Evolutionary conservation across 495 filamentous ascomycete species (phyloP), one percentile per base, ranked within the genome.

Genomic region (Penicillium nucicola): DNA sequence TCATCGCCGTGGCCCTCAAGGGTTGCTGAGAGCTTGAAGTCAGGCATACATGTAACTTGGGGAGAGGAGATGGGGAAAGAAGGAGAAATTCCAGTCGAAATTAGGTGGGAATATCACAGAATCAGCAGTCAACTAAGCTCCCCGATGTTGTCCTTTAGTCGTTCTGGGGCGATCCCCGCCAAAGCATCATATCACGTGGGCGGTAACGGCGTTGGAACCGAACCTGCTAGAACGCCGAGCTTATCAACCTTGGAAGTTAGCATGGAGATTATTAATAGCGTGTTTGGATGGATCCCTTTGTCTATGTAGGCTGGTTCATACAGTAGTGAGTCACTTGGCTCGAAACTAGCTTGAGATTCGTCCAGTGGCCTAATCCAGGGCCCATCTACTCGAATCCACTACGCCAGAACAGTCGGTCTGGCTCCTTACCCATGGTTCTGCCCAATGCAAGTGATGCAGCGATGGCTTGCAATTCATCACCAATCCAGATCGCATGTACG

Each of bases 1-100:
- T 95, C 90, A 65, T 87, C 84, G 60, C 87, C 81, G 57, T 95
- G 90, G 61, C 83, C 89, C 61, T 82, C 77, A 39, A 95, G 76
- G 65, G 86, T 81, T 58, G 90, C 87, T 48, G 90, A 88, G 57
- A 95, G 83, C 77, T 88, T 92, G 78, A 84, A 95, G 62, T 81
- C 72, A 66, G 68, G 69, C 76, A 83, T 84, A 62, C 73, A 76
- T 62, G 67, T 61, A 65, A 58, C 45, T 38, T 30, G 22, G 13
- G 37, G 20, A 11, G 22, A 30, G 44, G 20, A 31, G 17, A 47
- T 17, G 39, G 32, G 19, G 28, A 53, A 45, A 23, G 19, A 22
- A 43, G 17, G 17, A 35, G 45, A 47, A 23, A 13, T 15, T 12
- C 34, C 25, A 44, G 33, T 47, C 33, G 43, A 19, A 23, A 28